Evolutionary conservation across 1,284 basidiomycete genomes (phyloP), one percentile per base, ranked within the genome.

Genomic region (Ganoderma boninense): DNA sequence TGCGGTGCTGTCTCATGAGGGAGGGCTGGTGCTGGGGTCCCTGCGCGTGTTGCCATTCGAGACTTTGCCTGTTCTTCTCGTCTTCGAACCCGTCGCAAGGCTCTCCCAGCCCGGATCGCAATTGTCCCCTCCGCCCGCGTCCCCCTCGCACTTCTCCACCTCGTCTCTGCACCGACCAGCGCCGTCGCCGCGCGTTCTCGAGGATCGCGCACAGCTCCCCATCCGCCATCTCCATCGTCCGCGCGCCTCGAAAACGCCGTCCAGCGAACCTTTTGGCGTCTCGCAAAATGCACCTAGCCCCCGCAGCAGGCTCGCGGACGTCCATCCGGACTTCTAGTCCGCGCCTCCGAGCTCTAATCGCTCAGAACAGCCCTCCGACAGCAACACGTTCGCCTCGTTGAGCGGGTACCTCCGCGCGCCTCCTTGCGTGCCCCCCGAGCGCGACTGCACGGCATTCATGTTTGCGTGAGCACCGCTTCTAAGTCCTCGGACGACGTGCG

Each of bases 41-140:
- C 69, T 57, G 66, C 73, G 73, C 73, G 73, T 74, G 73, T 72
- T 74, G 73, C 73, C 71, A 74, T 74, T 74, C 73, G 46, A 74
- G 73, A 72, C 73, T 72, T 68, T 70, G 69, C 68, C 68, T 74
- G 62, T 62, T 69, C 66, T 61, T 68, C 66, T 54, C 67, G 29
- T 64, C 26, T 26, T 56, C 62, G 54, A 62, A 62, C 60, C 35
- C 60, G 60, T 62, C 60, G 60, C 60, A 62, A 42, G 49, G 60
- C 60, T 62, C 60, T 62, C 42, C 40, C 60, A 62, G 40, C 42
- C 32, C 49, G 49, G 49, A 38, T 60, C 57, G 38, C 38, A 60
- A 40, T 23, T 62, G 20, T 62, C 60, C 60, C 54, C 29, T 57
- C 54, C 18, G 56, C 59, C 61, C 40, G 67, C 52, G 23, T 56